Conservation (phyloP, 2,329 filamentous ascomycete genomes). For the Ophiostoma tasmaniense region DNA sequence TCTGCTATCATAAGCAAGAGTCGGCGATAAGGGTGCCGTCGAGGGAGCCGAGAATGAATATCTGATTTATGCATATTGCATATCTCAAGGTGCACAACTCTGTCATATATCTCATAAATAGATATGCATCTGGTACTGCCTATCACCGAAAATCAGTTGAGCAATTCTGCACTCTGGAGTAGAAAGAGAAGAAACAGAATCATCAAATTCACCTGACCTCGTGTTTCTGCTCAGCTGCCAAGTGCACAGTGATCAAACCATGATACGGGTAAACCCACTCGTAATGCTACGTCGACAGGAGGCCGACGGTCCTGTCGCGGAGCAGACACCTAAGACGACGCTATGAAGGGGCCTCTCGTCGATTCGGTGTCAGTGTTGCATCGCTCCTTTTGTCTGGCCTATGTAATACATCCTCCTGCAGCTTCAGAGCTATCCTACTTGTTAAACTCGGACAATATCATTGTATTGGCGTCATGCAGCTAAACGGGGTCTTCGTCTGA, state of each 20-base stretch:
- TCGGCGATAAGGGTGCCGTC: not conserved
- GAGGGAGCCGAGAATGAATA: too few relatives aligned
- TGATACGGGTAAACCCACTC: slow-evolving; percentile 1
- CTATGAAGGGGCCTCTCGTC: not conserved
- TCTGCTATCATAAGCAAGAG: not conserved
- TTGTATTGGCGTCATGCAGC: slow-evolving; percentile 5
- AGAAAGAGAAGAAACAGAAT: not conserved
- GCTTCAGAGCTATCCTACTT: too few relatives aligned
- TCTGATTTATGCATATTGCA: too few relatives aligned
- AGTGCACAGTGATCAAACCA: not conserved
- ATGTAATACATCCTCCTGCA: too few relatives aligned
- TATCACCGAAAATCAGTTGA: not conserved
- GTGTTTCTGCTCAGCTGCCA: slow-evolving; percentile 1
- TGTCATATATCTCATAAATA: not conserved
- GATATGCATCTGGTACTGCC: not conserved
- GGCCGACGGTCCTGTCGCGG: not conserved
- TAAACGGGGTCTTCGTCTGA: not conserved
- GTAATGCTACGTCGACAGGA: not conserved
- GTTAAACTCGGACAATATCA: not conserved
- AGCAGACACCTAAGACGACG: not conserved
- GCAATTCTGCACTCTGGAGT: not conserved
- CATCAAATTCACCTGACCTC: not conserved
- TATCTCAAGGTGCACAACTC: not conserved
- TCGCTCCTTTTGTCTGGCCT: not conserved
- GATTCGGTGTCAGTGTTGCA: slow-evolving; percentile 1